Evolutionary conservation across 768 basidiomycete species (phyloP), one percentile per base, ranked within the genome.

Genomic region (Auricularia sp.): DNA sequence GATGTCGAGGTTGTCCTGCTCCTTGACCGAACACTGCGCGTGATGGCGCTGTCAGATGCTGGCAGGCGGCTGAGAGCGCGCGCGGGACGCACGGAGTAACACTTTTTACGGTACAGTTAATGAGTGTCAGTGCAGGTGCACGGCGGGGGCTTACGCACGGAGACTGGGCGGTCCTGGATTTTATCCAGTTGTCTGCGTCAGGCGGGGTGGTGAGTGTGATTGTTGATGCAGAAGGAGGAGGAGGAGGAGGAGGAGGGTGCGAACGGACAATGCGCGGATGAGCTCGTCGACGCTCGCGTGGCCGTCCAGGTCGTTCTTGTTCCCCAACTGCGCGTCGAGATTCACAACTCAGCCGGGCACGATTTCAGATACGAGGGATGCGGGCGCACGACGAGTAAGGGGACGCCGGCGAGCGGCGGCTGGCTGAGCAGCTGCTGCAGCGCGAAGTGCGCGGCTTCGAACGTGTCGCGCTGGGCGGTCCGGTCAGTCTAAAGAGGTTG

Each of bases 1-100:
- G 66, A 95, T 93, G 72, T 94, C 92, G 66, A 97, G 77, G 73
- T 97, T 97, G 74, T 97, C 93, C 74, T 92, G 90, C 71, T 87
- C 94, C 76, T 94, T 95, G 89, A 96, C 95, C 2, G 93, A 97
- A 73, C 94, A 96, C 94, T 97, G 44, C 37, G 33, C 67, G 54
- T 65, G 10, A 61, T 21, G 37, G 61, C 21, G 11, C 54, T 8
- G 18, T 39, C 16, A 33, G 34, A 21, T 33, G 29, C 29, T 2
- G 29, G 29, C 29, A 29, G 29, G 29, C 29, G 29, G 29, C 2
- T 29, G 29, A 29, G 29, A 29, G 2, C 29, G 29, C 29, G 29
- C 34, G 11, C 35, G 36, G 42, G 37, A 3, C 56, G 21, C 75
- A 91, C 90, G 68, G 90, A 92, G 72, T 92, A 92, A 70, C 90